Evolutionary conservation across 129 eudicot species (phyloP).

Genomic region (Flaveria trinervia): DNA sequence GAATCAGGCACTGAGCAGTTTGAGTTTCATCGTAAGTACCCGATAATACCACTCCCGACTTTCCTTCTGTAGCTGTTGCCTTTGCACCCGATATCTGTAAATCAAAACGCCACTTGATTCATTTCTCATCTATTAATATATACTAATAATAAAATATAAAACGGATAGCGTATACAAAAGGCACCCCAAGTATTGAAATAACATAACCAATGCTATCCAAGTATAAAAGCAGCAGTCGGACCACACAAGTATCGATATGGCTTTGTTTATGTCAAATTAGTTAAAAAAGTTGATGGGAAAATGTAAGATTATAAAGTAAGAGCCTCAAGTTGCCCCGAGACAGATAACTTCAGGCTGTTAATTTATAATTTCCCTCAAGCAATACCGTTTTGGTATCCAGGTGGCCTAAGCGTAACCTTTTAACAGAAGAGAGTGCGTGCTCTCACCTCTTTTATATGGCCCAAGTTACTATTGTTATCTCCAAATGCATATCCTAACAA

Average conservation of each 20-base stretch:
- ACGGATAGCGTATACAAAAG: not conserved
- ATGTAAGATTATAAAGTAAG: not conserved
- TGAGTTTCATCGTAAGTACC: constrained; percentile 46
- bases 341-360: not conserved
- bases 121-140: not conserved
- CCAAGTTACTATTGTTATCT: constrained; percentile 47
- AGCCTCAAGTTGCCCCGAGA: not conserved
- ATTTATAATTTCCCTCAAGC: no score
- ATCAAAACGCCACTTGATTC: constrained; percentile 2
- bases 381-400: not conserved
- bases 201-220: not conserved
- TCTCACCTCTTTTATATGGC: constrained; percentile 49
- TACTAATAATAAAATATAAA: not conserved
- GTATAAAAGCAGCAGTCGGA: not conserved
- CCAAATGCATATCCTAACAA: constrained; percentile 46
- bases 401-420: not conserved
- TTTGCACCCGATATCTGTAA: constrained; percentile 60
- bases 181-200: not conserved
- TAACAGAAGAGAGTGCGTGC: not conserved
- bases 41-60: constrained; percentile 36
- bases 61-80: constrained; percentile 44
- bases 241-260: not conserved
- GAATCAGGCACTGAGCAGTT: constrained; percentile 50
- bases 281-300: not conserved
- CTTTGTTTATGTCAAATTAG: not conserved